Evolutionary conservation across 208 protist genomes (phyloP).

Genomic region (Wallacemonas sp.): DNA sequence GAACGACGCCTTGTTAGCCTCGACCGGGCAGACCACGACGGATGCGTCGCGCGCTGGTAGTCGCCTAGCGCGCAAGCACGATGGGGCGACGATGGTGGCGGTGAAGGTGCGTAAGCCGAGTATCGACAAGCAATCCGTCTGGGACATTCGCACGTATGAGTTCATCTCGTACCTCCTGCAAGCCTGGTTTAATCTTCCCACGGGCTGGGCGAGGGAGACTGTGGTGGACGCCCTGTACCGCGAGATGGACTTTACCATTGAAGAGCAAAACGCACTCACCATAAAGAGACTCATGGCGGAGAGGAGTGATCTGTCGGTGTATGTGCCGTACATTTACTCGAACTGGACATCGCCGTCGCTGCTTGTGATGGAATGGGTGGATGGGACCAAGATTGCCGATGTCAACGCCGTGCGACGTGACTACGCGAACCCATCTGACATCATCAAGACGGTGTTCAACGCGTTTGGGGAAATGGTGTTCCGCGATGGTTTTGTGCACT

Average conservation of each 20-base stretch:
- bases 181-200: slow-evolving; percentile 73
- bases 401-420: slow-evolving; percentile 47
- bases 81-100: slow-evolving; percentile 61
- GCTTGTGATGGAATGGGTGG: slow-evolving; percentile 94
- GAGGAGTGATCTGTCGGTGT: slow-evolving; percentile 29
- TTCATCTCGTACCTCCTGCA: slow-evolving; percentile 65
- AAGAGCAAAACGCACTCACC: slow-evolving; percentile 68
- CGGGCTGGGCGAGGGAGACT: slow-evolving; percentile 64
- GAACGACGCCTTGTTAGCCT: slow-evolving; percentile 16
- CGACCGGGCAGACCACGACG: slow-evolving; percentile 2
- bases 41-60: background rate
- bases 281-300: slow-evolving; percentile 44
- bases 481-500: slow-evolving; percentile 92
- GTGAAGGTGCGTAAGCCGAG: slow-evolving; percentile 95
- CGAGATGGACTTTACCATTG: slow-evolving; percentile 85
- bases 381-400: slow-evolving; percentile 78
- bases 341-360: slow-evolving; percentile 63
- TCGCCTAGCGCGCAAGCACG: background rate
- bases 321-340: slow-evolving; percentile 65
- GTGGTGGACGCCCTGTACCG: slow-evolving; percentile 71
- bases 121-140: slow-evolving; percentile 73
- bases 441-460: slow-evolving; percentile 79
- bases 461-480: slow-evolving; percentile 95
- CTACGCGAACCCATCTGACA: slow-evolving; percentile 39
- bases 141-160: slow-evolving; percentile 80